A percentile compares a stretch with the other conserved stretches of the same genome.
Evolutionary conservation across 495 filamentous ascomycete genomes (phyloP).

Genomic region (Aspergillus indologenus): DNA sequence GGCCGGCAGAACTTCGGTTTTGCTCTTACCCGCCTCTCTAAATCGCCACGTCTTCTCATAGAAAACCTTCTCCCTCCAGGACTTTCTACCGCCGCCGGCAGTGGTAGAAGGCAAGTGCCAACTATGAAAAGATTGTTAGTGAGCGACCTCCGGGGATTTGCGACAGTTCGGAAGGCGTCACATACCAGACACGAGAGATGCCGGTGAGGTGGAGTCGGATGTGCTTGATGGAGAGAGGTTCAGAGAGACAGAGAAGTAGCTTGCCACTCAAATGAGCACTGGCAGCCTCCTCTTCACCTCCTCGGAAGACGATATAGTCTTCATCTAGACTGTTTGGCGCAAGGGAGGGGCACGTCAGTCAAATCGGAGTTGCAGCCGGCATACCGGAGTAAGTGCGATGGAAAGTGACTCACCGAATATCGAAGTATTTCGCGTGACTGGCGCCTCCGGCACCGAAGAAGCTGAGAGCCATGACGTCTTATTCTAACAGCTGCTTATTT

Average conservation of each 20-base stretch:
- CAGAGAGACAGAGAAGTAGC: constrained; percentile 69
- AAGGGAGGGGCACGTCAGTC: constrained; percentile 10
- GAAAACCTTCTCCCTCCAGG: constrained; percentile 54
- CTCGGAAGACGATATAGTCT: constrained; percentile 76
- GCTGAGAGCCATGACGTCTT: constrained; percentile 46
- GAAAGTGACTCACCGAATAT: constrained; percentile 48
- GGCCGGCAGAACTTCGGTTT: constrained; percentile 60
- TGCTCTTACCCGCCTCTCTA: constrained; percentile 45
- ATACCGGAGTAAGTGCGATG: constrained; percentile 11
- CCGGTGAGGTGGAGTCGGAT: constrained; percentile 71
- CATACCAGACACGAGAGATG: constrained; percentile 66
- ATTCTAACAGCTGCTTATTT: constrained; percentile 22
- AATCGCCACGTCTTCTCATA: constrained; percentile 56
- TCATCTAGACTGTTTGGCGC: constrained; percentile 64
- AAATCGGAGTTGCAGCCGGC: constrained; percentile 11
- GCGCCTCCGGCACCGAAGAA: constrained; percentile 48
- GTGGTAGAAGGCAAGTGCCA: constrained; percentile 48
- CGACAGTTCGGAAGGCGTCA: constrained; percentile 12
- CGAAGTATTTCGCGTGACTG: constrained; percentile 53
- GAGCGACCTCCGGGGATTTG: background rate
- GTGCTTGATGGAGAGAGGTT: constrained; percentile 66
- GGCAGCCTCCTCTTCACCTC: constrained; percentile 68
- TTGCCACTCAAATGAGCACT: constrained; percentile 72
- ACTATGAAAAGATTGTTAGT: constrained; percentile 21
- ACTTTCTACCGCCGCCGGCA: constrained; percentile 42